A percentile compares a stretch with the other conserved stretches of the same genome.
Conservation (phyloP, 176 grass and related monocot species). For the Bromus sterilis region DNA sequence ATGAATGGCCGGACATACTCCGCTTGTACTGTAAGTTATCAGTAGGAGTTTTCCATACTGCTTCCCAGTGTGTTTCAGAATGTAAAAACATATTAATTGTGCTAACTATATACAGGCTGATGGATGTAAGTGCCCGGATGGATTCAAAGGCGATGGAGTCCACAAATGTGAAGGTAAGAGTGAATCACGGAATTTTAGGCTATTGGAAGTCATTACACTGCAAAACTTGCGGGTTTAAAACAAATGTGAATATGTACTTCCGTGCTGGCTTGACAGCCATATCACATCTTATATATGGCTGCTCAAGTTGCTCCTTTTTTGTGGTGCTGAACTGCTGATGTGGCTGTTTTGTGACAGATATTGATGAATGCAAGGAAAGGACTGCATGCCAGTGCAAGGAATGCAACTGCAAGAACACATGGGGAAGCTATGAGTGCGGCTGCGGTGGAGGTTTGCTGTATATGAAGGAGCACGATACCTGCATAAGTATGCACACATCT, state of each 20-base stretch:
- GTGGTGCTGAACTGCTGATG: constrained; percentile 14
- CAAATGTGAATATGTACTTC: neutral
- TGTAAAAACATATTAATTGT: constrained; percentile 2
- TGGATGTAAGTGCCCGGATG: constrained; percentile 79
- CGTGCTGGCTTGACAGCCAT: neutral
- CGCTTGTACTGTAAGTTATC: constrained; percentile 73
- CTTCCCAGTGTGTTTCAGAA: neutral
- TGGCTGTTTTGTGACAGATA: constrained; percentile 46
- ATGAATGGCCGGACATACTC: constrained; percentile 54
- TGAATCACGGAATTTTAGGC: neutral
- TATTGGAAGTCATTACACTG: neutral
- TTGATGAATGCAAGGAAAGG: constrained; percentile 90
- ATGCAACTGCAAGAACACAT: constrained; percentile 89
- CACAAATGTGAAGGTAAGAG: constrained; percentile 78
- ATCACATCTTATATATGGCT: neutral
- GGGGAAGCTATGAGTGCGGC: constrained; percentile 90
- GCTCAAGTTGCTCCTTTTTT: neutral
- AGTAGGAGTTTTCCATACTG: neutral
- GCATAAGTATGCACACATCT: constrained; percentile 63
- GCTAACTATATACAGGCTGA: constrained; percentile 48
- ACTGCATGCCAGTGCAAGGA: constrained; percentile 79
- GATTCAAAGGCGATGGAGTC: constrained; percentile 76
- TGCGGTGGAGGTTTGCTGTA: constrained; percentile 76
- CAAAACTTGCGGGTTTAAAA: neutral
- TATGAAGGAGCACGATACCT: constrained; percentile 92